Percentiles rank a stretch among this genome's conserved stretches.
Conservation (phyloP, 495 filamentous ascomycete genomes). For the Talaromyces thailandensis region DNA sequence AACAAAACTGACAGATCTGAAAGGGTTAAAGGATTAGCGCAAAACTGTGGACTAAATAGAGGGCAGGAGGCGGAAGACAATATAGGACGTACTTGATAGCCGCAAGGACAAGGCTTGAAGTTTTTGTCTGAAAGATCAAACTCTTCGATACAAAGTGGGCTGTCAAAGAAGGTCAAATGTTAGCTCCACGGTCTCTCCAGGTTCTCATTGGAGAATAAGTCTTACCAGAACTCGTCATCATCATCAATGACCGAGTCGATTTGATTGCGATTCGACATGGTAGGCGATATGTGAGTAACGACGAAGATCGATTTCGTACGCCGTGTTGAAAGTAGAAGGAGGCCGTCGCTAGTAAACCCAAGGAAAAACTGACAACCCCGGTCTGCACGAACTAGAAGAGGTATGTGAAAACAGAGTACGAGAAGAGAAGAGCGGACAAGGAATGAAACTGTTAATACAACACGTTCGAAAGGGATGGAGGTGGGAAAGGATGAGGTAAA, state of each 20-base stretch:
- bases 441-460: not conserved
- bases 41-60: not conserved
- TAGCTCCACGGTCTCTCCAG: not conserved
- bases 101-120: conserved; percentile 95
- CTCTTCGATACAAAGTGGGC: conserved; percentile 97
- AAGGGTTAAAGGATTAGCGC: conserved; percentile 7
- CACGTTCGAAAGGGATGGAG: not conserved
- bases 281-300: conserved; percentile 15
- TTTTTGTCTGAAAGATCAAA: conserved; percentile 95
- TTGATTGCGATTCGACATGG: conserved; percentile 56
- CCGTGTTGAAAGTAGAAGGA: not conserved
- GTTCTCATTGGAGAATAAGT: not conserved
- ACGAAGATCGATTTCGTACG: conserved; percentile 11
- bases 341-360: not conserved
- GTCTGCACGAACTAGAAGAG: not conserved
- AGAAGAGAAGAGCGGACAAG: not conserved
- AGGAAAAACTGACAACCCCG: conserved; percentile 1
- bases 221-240: conserved; percentile 86
- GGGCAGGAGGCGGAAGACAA: not conserved
- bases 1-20: conserved; percentile 99
- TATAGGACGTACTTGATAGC: conserved; percentile 71
- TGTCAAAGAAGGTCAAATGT: conserved; percentile 22
- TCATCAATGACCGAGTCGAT: conserved; percentile 98
- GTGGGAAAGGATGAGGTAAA: not conserved
- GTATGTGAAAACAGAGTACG: not conserved